A percentile compares a stretch with the other conserved stretches of the same genome.
These are phyloP conservation scores for Phaseolus coccineus DNA, from an alignment of 331 rosid species.

Conservation along the genomic window DNA sequence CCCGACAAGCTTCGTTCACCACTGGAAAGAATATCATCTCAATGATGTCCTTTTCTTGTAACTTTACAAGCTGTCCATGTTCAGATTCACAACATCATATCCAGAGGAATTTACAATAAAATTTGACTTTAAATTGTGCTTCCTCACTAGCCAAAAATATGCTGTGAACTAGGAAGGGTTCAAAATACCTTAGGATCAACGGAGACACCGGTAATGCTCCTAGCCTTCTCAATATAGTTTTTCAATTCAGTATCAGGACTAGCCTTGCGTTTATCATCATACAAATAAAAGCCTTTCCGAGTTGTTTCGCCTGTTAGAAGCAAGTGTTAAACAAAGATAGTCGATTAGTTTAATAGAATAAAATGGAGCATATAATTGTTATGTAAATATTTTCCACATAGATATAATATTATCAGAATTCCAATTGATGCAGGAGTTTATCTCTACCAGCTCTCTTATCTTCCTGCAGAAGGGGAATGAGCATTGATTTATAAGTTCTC, in stretches of 20 bases:
- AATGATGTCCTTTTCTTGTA: constrained; percentile 80
- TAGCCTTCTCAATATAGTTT: constrained; percentile 82
- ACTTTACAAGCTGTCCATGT: constrained; percentile 70
- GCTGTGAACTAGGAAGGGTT: constrained; percentile 31
- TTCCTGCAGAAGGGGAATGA: constrained; percentile 85
- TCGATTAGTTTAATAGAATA: constrained; percentile 16
- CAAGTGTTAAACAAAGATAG: constrained; percentile 9
- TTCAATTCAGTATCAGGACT: constrained; percentile 82
- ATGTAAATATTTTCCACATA: constrained; percentile 20
- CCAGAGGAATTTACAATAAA: constrained; percentile 19
- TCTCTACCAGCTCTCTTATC: constrained; percentile 82
- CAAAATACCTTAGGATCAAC: constrained; percentile 77
- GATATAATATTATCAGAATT: constrained; percentile 12
- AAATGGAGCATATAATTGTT: constrained; percentile 11
- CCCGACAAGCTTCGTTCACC: constrained; percentile 96
- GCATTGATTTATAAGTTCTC: constrained; percentile 80
- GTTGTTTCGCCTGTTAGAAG: constrained; percentile 74
- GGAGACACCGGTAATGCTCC: constrained; percentile 71
- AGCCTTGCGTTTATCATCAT: constrained; percentile 76
- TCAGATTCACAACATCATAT: constrained; percentile 35
- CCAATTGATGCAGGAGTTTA: constrained; percentile 33
- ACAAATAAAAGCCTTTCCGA: constrained; percentile 84
- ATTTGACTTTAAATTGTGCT: not conserved
- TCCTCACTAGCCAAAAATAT: constrained; percentile 31
- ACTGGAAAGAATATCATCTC: constrained; percentile 96